phyloP scores from a whole-genome alignment of 1,284 basidiomycete genomes.

The Trichosporon asahii region DNA sequence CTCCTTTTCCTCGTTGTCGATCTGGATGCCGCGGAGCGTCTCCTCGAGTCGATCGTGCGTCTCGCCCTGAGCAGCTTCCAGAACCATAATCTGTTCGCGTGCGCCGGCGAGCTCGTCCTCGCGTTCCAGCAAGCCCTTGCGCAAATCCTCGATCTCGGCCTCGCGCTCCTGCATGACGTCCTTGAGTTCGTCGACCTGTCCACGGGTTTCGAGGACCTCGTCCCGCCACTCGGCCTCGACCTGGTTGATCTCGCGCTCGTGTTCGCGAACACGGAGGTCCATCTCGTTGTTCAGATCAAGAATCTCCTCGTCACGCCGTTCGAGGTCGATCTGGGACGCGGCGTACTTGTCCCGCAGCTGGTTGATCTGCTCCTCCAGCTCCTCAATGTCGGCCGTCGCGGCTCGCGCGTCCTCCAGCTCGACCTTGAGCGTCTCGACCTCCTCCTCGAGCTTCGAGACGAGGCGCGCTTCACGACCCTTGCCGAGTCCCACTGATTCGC shows the following conservation, averaged over 20 bases:
- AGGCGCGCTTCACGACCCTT: constrained; percentile 63
- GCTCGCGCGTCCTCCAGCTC: constrained; percentile 32
- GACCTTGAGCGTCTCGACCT: constrained; percentile 36
- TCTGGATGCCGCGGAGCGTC: constrained; percentile 45
- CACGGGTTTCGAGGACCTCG: constrained; percentile 46
- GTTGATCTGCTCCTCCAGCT: constrained; percentile 49
- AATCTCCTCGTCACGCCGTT: constrained; percentile 49
- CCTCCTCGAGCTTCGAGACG: constrained; percentile 63
- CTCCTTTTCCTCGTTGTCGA: constrained; percentile 48
- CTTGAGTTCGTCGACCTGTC: constrained; percentile 48
- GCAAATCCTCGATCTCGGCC: constrained; percentile 39
- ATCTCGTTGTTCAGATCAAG: constrained; percentile 51
- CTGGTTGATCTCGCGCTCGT: constrained; percentile 47
- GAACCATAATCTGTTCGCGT: constrained; percentile 39
- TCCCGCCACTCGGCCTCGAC: constrained; percentile 49
- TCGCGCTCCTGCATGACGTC: constrained; percentile 46
- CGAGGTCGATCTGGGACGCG: constrained; percentile 47
- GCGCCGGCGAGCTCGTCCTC: constrained; percentile 39
- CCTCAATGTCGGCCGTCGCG: constrained; percentile 31
- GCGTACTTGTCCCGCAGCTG: constrained; percentile 49
- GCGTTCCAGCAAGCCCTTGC: constrained; percentile 37
- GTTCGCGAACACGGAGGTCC: constrained; percentile 43
- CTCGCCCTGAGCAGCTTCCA: constrained; percentile 43
- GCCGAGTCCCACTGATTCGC: constrained; percentile 31
- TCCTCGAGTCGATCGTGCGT: constrained; percentile 47